Evolutionary conservation across 1,139 yeast species (phyloP).

Genomic region (Pichia sp.): DNA sequence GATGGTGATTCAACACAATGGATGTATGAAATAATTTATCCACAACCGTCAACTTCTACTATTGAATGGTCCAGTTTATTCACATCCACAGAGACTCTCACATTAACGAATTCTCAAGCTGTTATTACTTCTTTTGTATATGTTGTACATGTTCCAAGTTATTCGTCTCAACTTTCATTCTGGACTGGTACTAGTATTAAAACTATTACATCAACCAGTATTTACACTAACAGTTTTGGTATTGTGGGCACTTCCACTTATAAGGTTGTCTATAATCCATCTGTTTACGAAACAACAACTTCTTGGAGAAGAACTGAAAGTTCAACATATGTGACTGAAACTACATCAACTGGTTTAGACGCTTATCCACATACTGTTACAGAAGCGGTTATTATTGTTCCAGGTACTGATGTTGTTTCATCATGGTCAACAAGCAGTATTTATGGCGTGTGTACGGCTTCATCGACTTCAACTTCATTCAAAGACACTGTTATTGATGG

Average conservation of each 20-base stretch:
- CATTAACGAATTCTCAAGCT: neutral
- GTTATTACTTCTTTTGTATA: neutral
- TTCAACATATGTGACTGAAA: neutral
- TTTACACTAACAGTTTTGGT: neutral
- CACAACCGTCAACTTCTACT: constrained; percentile 1
- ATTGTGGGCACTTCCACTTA: neutral
- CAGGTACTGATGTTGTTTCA: constrained; percentile 1
- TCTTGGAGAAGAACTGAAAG: constrained; percentile 2
- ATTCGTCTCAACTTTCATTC: neutral
- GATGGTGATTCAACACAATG: constrained; percentile 2
- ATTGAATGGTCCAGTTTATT: neutral
- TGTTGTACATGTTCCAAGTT: constrained; percentile 4
- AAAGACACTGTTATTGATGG: neutral
- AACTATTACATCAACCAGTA: neutral
- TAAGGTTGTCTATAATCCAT: neutral
- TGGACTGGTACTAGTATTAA: constrained; percentile 1
- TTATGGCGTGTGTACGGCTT: neutral
- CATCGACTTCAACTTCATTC: neutral
- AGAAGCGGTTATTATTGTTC: constrained; percentile 3
- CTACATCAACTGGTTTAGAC: neutral
- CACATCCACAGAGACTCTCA: neutral
- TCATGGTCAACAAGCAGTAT: constrained; percentile 3
- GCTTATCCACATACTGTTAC: constrained; percentile 2
- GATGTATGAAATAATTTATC: constrained; percentile 4
- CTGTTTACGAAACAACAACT: neutral